Evolutionary conservation across 1,284 basidiomycete species (phyloP).

Genomic region (Ustilago lituana): DNA sequence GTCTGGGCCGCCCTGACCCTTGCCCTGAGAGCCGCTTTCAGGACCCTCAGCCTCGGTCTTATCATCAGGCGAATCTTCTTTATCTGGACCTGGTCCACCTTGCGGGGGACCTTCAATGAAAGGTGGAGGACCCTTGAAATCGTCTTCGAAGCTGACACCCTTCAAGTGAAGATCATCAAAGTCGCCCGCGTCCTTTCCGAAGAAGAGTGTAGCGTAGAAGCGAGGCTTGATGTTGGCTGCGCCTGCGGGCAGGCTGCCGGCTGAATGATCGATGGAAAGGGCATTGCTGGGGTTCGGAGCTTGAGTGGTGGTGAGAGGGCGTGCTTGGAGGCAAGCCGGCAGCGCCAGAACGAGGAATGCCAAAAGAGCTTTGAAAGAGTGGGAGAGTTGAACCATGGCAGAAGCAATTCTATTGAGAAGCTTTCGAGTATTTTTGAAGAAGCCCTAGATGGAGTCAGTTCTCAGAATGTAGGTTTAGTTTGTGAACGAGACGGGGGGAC

Average conservation of each 20-base stretch:
- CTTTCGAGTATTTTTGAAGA: background rate
- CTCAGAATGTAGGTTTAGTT: too few relatives aligned
- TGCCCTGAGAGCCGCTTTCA: background rate
- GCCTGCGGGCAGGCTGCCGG: background rate
- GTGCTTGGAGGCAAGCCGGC: constrained; percentile 19
- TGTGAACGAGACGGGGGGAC: too few relatives aligned
- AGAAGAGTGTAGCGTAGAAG: constrained; percentile 17
- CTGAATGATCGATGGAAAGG: background rate
- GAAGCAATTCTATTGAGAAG: constrained; percentile 1
- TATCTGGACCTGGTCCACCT: background rate
- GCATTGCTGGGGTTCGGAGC: background rate
- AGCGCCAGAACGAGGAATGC: constrained; percentile 18
- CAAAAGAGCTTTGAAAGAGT: constrained; percentile 14
- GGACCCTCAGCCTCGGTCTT: background rate
- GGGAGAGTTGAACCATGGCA: constrained; percentile 16
- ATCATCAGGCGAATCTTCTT: constrained; percentile 6
- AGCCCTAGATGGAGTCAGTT: too few relatives aligned
- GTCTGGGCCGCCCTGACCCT: background rate
- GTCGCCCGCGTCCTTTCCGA: constrained; percentile 8
- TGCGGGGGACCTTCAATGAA: constrained; percentile 2
- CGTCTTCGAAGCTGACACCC: constrained; percentile 11
- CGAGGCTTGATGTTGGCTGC: constrained; percentile 16
- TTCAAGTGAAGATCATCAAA: constrained; percentile 6
- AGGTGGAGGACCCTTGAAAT: constrained; percentile 8
- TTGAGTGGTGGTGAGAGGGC: constrained; percentile 8